Evolutionary conservation across 345 rosid genomes (phyloP), one percentile per base, ranked within the genome.

Genomic region (Aquilaria malaccensis): DNA sequence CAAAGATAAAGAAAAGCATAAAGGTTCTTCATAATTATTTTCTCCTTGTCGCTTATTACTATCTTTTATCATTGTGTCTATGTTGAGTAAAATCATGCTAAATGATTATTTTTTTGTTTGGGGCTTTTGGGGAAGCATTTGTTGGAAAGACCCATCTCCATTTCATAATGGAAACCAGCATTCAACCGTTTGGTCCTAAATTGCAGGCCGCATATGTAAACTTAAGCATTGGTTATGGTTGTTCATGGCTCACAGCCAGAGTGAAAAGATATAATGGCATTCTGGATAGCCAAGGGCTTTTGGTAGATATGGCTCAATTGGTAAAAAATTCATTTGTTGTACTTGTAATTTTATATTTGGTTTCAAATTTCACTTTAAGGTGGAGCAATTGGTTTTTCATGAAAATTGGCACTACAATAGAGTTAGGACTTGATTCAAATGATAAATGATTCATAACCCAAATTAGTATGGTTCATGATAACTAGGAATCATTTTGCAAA

Each of bases 151-250:
- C 60, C 55, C 68, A 76, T 55, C 78, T 76, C 56, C 77, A 81
- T 31, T 56, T 68, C 9, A 63, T 70, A 10, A 10, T 76, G 70
- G 73, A 81, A 45, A 46, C 58, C 3, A 83, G 85, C 48, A 43
- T 73, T 61, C 51, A 76, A 13, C 85, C 80, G 52, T 73, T 73
- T 56, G 83, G 83, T 66, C 83, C 80, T 48, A 33, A 49, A 52
- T 67, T 81, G n/a, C 60, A 54, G 70, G 73, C 69, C 64, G 48
- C 61, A 50, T 55, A 64, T 22, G 85, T 76, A 41, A 11, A 22
- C 22, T 22, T 14, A 29, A 46, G 12, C 13, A 59, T 55, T 22
- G 74, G 55, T 22, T 6, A 48, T 12, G 48, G 66, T 15, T 50
- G 47, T 50, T 70, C 80, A 61, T 71, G 71, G 79, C 33, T 81